Percentiles rank a stretch among this genome's conserved stretches.
Evolutionary conservation across 768 basidiomycete genomes (phyloP).

Genomic region (Auricularia heimuer): DNA sequence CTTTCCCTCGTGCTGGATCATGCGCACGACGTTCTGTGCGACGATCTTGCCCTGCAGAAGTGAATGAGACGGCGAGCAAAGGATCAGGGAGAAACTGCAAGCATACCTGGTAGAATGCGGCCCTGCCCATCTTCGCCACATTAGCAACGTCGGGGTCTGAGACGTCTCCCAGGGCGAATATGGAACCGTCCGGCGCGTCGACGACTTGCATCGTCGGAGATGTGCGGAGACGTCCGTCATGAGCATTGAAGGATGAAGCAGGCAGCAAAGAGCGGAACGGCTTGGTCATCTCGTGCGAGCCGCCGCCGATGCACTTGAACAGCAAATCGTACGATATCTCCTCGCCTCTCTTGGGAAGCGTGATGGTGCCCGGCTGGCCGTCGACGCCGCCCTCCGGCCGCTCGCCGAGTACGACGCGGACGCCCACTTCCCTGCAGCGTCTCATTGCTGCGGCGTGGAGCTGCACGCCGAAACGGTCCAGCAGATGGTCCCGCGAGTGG

Average conservation of each 20-base stretch:
- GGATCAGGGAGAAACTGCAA: too few species aligned
- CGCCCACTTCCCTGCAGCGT: conserved; percentile 29
- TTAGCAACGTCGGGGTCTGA: conserved; percentile 55
- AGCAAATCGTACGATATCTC: too few species aligned
- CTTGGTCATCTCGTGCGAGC: too few species aligned
- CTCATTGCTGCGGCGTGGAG: conserved; percentile 40
- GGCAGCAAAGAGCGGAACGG: neutral
- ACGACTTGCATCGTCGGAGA: conserved; percentile 19
- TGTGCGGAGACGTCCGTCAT: conserved; percentile 15
- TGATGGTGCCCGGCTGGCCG: too few species aligned
- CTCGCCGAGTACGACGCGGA: conserved; percentile 45
- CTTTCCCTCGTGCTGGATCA: conserved; percentile 22
- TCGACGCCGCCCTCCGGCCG: conserved; percentile 22
- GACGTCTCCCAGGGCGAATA: conserved; percentile 55
- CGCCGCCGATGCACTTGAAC: too few species aligned
- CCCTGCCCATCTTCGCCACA: conserved; percentile 26
- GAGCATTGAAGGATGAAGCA: conserved; percentile 2
- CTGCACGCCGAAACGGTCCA: conserved; percentile 40
- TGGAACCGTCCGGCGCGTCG: conserved; percentile 13
- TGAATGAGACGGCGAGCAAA: too few species aligned
- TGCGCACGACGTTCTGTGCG: conserved; percentile 41
- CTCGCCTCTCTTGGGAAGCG: too few species aligned
- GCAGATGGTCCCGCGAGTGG: conserved; percentile 45
- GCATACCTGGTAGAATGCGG: too few species aligned
- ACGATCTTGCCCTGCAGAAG: conserved; percentile 36